Percentiles rank a stretch among this genome's conserved stretches.
These are phyloP conservation scores for Dothistroma pini DNA, from an alignment of 2,329 filamentous ascomycete species.

Conservation along the genomic window DNA sequence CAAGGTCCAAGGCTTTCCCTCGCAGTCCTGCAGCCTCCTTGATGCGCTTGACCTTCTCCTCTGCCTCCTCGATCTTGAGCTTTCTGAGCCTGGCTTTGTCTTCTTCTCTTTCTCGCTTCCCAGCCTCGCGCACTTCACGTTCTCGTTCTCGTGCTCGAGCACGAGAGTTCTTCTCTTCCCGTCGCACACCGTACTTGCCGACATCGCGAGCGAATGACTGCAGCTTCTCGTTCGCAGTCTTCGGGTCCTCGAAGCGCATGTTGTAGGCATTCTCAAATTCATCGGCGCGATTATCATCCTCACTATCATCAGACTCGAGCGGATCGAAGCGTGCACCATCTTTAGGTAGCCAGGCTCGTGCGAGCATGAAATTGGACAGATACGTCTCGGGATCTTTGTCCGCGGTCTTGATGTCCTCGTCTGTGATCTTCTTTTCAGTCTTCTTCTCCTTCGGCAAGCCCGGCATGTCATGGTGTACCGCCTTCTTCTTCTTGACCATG, in stretches of 20 bases:
- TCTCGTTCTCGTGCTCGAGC: slow-evolving; percentile 77
- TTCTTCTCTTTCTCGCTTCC: slow-evolving; percentile 69
- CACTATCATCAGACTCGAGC: slow-evolving; percentile 89
- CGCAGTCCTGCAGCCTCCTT: slow-evolving; percentile 80
- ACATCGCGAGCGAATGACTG: slow-evolving; percentile 86
- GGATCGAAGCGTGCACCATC: slow-evolving; percentile 67
- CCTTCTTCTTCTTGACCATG: slow-evolving; percentile 66
- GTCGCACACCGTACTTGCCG: slow-evolving; percentile 76
- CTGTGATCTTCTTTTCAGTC: slow-evolving; percentile 40
- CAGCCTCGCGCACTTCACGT: slow-evolving; percentile 70
- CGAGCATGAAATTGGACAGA: slow-evolving; percentile 91
- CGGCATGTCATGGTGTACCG: slow-evolving; percentile 30
- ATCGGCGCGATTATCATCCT: slow-evolving; percentile 70
- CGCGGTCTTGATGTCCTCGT: slow-evolving; percentile 68
- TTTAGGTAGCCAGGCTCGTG: slow-evolving; percentile 80
- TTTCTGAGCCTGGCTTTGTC: slow-evolving; percentile 82
- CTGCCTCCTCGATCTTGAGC: slow-evolving; percentile 85
- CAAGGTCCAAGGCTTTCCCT: slow-evolving; percentile 62
- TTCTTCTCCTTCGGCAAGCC: slow-evolving; percentile 27
- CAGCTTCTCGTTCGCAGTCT: slow-evolving; percentile 80
- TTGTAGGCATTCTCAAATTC: slow-evolving; percentile 93
- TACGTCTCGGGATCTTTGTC: slow-evolving; percentile 89
- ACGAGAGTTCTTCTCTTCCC: slow-evolving; percentile 78
- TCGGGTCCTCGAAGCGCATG: slow-evolving; percentile 88
- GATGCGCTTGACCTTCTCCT: slow-evolving; percentile 81